Evolutionary conservation across 805 yeast genomes (phyloP).

Genomic region (Starmerella sp.): DNA sequence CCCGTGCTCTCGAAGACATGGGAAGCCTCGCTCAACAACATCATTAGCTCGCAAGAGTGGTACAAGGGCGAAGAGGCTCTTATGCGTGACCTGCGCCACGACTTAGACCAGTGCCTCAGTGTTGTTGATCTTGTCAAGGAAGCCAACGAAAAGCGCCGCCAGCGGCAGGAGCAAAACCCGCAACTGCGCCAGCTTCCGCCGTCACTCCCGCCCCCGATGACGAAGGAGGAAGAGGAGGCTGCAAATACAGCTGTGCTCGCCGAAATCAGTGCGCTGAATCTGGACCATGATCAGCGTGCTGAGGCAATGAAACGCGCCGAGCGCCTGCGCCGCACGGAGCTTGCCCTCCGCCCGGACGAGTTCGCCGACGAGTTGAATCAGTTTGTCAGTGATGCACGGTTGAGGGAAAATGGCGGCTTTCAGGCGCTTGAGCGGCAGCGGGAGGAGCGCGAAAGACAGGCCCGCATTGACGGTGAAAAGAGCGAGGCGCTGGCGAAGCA

Average conservation of each 20-base stretch:
- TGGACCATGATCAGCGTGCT: slow-evolving; percentile 72
- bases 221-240: slow-evolving; percentile 16
- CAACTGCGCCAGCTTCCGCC: slow-evolving; percentile 19
- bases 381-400: slow-evolving; percentile 65
- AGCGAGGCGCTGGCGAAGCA: slow-evolving; percentile 25
- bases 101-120: slow-evolving; percentile 65
- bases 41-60: slow-evolving; percentile 89
- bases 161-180: not conserved
- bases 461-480: slow-evolving; percentile 37
- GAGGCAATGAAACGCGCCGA: slow-evolving; percentile 89
- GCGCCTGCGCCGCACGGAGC: slow-evolving; percentile 60
- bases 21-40: slow-evolving; percentile 81
- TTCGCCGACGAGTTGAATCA: slow-evolving; percentile 78
- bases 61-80: slow-evolving; percentile 82
- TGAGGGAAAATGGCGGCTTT: slow-evolving; percentile 79
- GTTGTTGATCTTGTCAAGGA: slow-evolving; percentile 57
- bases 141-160: slow-evolving; percentile 14
- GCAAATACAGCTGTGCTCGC: slow-evolving; percentile 46
- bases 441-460: slow-evolving; percentile 50
- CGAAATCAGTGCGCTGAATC: slow-evolving; percentile 68
- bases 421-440: slow-evolving; percentile 72
- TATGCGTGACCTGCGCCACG: slow-evolving; percentile 66
- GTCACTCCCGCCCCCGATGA: slow-evolving; percentile 33
- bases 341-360: slow-evolving; percentile 46
- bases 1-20: slow-evolving; percentile 83